Base-by-base conservation (phyloP, 305 asterid genomes). In the Solanum hybrid region DNA sequence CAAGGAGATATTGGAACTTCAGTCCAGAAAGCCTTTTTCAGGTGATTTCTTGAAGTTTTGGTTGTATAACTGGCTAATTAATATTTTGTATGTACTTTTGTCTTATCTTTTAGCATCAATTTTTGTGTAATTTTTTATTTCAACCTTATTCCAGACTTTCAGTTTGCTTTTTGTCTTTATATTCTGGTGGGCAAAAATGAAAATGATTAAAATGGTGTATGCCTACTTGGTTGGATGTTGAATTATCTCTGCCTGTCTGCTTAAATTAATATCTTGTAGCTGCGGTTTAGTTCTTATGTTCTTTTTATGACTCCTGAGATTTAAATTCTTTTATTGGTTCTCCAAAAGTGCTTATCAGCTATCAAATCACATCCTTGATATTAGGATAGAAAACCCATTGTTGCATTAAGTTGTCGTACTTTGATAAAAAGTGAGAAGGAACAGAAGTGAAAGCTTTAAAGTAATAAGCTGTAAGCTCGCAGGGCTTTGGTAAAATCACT, bases 1-100 rank as follows among this genome's bases (percentile, higher is more conserved):
- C 91, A 95, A 77, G 99, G 98, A 85, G 99, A 95, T 92, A 88
- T 96, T 87, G 99, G 98, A 93, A 94, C 98, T 81, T 92, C 99
- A 32, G 94, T 96, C 88, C 95, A 93, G 88, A 97, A 92, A 91
- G 93, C 98, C n/a, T 97, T 94, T 92, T 97, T 96, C 95, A 95
- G 98, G 99, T 97, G 87, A 89, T 85, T 86, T 24, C 71, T 37
- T 17, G 31, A 91, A 78, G 85, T 7, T 88, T 85, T 46, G n/a
- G 88, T 85, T 56, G 42, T 31, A 32, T 56, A 32, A 56, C 51
- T 32, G 76, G 76, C 46, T 85, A 31, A 32, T 56, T 22, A 10
- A 51, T 32, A 10, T 20, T 20, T 29, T 22, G n/a, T 77, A 34
- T 29, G 37, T 80, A 82, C 75, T 84, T 38, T 69, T 56, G 12